Percentiles rank a stretch among this genome's conserved stretches.
Conservation (phyloP, 176 grass and related monocot genomes). For the Alloteropsis semialata region DNA sequence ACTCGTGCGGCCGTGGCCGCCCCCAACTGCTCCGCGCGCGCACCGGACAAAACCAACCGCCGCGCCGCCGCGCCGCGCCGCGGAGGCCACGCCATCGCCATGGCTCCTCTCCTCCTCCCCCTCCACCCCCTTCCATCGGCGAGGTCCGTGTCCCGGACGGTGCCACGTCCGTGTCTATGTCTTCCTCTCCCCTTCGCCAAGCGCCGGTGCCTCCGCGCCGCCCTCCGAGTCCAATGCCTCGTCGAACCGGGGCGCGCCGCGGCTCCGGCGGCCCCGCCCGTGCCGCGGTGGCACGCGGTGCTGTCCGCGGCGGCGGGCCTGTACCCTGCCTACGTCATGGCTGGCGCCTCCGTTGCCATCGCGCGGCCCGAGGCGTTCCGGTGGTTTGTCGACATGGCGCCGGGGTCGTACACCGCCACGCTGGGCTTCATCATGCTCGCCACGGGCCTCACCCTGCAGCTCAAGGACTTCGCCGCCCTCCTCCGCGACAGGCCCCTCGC, state of each 20-base stretch:
- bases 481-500: constrained; percentile 61
- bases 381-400: constrained; percentile 57
- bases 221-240: constrained; percentile 8
- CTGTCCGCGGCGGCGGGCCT: constrained; percentile 55
- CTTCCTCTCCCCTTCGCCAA: not conserved
- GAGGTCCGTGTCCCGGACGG: not conserved
- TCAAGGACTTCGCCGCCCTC: constrained; percentile 52
- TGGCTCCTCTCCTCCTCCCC: constrained; percentile 43
- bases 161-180: not conserved
- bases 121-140: not conserved
- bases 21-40: not conserved
- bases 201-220: not conserved
- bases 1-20: not conserved
- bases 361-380: constrained; percentile 53
- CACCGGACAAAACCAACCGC: not conserved
- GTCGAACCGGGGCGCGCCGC: not conserved
- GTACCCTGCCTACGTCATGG: constrained; percentile 64
- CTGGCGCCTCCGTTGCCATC: constrained; percentile 44
- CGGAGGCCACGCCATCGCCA: constrained; percentile 34
- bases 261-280: not conserved
- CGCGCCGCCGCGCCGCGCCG: not conserved
- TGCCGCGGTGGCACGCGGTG: constrained; percentile 37
- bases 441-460: constrained; percentile 74
- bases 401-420: constrained; percentile 62
- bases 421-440: constrained; percentile 82